Percentiles rank a stretch among this genome's conserved stretches.
phyloP scores from a whole-genome alignment of 768 basidiomycete species.

The Lactarius trivialis region DNA sequence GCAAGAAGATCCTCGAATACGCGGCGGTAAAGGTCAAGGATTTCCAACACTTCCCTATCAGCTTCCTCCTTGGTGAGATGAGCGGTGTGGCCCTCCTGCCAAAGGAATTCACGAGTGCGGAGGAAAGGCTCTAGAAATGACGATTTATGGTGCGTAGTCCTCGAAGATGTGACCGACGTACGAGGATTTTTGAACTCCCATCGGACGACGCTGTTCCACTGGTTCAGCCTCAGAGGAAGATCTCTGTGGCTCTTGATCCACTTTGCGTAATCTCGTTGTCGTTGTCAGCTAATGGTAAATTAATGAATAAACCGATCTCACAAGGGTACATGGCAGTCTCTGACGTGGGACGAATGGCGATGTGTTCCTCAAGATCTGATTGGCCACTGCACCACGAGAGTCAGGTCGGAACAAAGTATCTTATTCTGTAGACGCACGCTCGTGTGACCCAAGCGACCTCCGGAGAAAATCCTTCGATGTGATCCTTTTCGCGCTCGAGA shows the following conservation, averaged over 20 bases:
- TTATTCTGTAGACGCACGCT: slow-evolving; percentile 56
- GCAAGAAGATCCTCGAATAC: slow-evolving; percentile 97
- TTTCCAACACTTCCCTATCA: slow-evolving; percentile 84
- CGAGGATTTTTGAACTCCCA: slow-evolving; percentile 99
- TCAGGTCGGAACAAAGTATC: background rate
- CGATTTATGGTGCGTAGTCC: background rate
- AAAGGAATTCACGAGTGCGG: slow-evolving; percentile 98
- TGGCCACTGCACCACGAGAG: slow-evolving; percentile 51
- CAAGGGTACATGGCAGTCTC: slow-evolving; percentile 99
- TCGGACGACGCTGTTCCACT: slow-evolving; percentile 98
- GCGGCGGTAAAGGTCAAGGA: slow-evolving; percentile 91
- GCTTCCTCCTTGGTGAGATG: slow-evolving; percentile 85
- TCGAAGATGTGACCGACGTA: slow-evolving; percentile 33
- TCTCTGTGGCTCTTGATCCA: slow-evolving; percentile 98
- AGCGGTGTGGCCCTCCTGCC: slow-evolving; percentile 99
- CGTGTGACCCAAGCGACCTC: slow-evolving; percentile 99
- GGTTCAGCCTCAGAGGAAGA: slow-evolving; percentile 92
- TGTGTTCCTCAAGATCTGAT: slow-evolving; percentile 92
- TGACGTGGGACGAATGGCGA: slow-evolving; percentile 96
- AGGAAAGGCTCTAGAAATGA: slow-evolving; percentile 80
- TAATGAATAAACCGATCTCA: slow-evolving; percentile 34
- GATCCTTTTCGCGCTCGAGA: slow-evolving; percentile 94
- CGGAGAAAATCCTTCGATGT: slow-evolving; percentile 98
- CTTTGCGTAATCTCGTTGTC: slow-evolving; percentile 80
- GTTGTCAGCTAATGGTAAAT: background rate